Evolutionary conservation across 2,329 filamentous ascomycete genomes (phyloP).

Genomic region (Fusarium sambucinum): DNA sequence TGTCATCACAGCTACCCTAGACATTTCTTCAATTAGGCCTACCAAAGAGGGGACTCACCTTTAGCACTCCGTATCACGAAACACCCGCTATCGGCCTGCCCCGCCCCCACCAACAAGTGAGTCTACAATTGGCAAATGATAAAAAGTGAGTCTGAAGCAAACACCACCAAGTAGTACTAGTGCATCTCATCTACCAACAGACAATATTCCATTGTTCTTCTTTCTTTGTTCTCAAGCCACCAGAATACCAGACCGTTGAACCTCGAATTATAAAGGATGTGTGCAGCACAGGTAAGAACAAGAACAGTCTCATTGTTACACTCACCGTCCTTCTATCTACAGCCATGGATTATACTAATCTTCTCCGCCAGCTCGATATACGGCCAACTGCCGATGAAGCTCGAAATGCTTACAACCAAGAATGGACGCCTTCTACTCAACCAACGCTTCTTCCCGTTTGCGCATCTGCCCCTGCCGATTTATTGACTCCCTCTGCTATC

Average conservation of each 20-base stretch:
- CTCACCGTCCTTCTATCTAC: neutral
- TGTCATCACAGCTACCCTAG: constrained; percentile 26
- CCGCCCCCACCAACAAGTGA: constrained; percentile 42
- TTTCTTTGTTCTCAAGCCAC: constrained; percentile 28
- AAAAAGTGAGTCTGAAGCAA: constrained; percentile 38
- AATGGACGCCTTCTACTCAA: constrained; percentile 41
- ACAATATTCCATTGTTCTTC: constrained; percentile 24
- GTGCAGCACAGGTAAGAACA: constrained; percentile 42
- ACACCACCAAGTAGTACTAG: neutral
- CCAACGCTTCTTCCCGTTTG: constrained; percentile 85
- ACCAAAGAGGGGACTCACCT: no score
- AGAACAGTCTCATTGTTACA: neutral
- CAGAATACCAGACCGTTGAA: neutral
- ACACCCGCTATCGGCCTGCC: constrained; percentile 41
- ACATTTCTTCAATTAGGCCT: neutral
- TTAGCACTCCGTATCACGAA: neutral
- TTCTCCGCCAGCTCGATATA: constrained; percentile 43
- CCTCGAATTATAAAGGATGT: constrained; percentile 39
- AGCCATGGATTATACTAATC: constrained; percentile 18
- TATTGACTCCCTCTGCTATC: constrained; percentile 93
- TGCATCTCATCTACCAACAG: constrained; percentile 4
- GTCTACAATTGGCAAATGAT: constrained; percentile 30
- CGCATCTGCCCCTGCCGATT: constrained; percentile 88
- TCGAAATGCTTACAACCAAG: constrained; percentile 45
- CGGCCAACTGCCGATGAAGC: constrained; percentile 47